Evolutionary conservation across 116 monocot species (phyloP), one percentile per base, ranked within the genome.

Genomic region (Cymodocea nodosa): DNA sequence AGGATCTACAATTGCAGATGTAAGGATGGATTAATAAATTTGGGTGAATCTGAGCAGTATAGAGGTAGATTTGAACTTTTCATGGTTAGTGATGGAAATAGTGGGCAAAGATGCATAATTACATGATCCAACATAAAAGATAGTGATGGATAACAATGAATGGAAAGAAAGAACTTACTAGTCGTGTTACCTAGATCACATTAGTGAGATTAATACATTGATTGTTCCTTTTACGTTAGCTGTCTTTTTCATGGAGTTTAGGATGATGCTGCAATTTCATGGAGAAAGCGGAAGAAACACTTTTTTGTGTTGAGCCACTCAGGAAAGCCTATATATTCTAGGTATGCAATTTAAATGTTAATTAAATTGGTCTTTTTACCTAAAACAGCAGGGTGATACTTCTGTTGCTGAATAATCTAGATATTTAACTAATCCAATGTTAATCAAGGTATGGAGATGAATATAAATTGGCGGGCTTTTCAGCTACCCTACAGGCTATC

Each of bases 401-500:
- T 44, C 44, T 6, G 12, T 44, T 44, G 44, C 12, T 44, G 44
- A 44, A 3, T 44, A 44, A 44, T 65, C 36, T 77, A 5, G 58
- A 50, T 65, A 23, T 66, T 52, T 64, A 14, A 55, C 20, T 50
- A 18, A 22, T 67, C 72, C 53, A 24, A 35, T 54, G 6, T 35
- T 67, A 67, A 63, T 79, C 60, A 54, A 97, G 97, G 83, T 97
- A 97, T 70, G 97, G 97, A 50, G 97, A 90, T 84, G 97, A 97
- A 68, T 85, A 97, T 72, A 97, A 97, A 60, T 74, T 97, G 52
- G 97, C 97, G 15, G 97, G 97, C 68, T 97, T 97, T 68, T 87
- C 97, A 39, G 97, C 97, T 69, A 97, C 97, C 17, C 78, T 97
- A 67, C 97, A 97, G 71, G 97, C 97, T 59, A 97, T 97, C 61